A percentile compares a stretch with the other conserved stretches of the same genome.
phyloP scores from a whole-genome alignment of 768 basidiomycete species.

The Myochromella boudieri region DNA sequence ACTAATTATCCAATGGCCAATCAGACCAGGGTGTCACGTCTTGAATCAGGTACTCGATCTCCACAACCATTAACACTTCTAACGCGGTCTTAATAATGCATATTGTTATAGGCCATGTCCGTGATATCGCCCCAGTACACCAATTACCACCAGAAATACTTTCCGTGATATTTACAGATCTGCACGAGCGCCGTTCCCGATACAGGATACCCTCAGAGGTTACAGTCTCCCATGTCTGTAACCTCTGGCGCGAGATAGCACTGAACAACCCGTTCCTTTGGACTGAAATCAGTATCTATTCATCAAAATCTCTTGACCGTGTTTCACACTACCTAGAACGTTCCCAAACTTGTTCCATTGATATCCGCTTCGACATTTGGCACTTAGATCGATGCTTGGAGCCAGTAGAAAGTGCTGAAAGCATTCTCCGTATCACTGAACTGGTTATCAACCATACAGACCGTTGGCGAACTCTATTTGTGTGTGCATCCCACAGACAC shows the following conservation, averaged over 20 bases:
- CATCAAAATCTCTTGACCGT: conserved; percentile 23
- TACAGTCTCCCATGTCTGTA: conserved; percentile 41
- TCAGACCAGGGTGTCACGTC: no score
- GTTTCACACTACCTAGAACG: conserved; percentile 28
- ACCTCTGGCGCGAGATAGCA: conserved; percentile 37
- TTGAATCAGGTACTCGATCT: no score
- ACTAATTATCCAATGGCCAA: no score
- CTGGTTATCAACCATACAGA: conserved; percentile 19
- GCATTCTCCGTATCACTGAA: conserved; percentile 16
- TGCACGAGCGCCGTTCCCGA: conserved; percentile 18
- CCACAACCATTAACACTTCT: no score
- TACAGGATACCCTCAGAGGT: conserved; percentile 33
- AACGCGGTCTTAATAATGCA: no score
- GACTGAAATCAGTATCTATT: conserved; percentile 34
- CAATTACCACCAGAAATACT: conserved; percentile 31
- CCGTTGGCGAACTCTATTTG: conserved; percentile 26
- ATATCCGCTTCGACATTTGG: conserved; percentile 32
- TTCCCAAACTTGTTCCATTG: conserved; percentile 26
- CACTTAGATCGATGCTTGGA: conserved; percentile 19
- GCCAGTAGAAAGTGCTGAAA: conserved; percentile 3
- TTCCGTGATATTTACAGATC: conserved; percentile 24
- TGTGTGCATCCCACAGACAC: conserved; percentile 23
- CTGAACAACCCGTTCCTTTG: conserved; percentile 37
- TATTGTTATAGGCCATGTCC: background rate
- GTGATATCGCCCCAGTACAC: conserved; percentile 9